Evolutionary conservation across 495 filamentous ascomycete genomes (phyloP), one percentile per base, ranked within the genome.

Genomic region (Penicillium atrosanguineum): DNA sequence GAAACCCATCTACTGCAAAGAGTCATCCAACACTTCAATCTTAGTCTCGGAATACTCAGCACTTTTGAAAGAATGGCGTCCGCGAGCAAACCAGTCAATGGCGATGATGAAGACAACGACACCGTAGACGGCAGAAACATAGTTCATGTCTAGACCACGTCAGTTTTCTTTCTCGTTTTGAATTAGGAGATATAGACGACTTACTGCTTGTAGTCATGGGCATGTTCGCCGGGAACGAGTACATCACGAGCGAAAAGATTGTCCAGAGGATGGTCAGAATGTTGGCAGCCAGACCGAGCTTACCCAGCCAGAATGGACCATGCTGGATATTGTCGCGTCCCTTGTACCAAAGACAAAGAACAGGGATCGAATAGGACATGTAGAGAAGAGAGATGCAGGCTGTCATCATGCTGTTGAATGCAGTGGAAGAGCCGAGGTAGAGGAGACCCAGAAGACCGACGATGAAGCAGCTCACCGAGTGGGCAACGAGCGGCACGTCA

Each of bases 361-460:
- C 55, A 0, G 80, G 78, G 42, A 80, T 75, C 19, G 77, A 60
- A 58, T 82, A 83, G 14, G 78, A 78, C 48, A 80, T 69, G 54
- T 83, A 31, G 79, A 78, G 65, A 16, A 81, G 63, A 3, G 77
- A 70, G 39, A 84, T 81, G 44, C 72, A 74, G 7, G 77, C 77
- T 5, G 77, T 76, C 19, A 83, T 71, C 69, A 82, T 77, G 42
- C 70, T 73, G 64, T 85, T 83, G 65, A 86, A 83, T 0, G 74
- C 74, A 4, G 71, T 74, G 19, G 59, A 63, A 0, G 78, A 81
- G 11, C 78, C 83, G 26, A 83, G 68, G 53, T 84, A 86, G 11
- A 86, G 61, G 39, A 76, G 65, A 3, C 82, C 83, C 0, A 85
- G 56, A 19, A 77, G 45, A 1, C 69, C 74, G 3, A 83, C 79